Base-by-base conservation (phyloP, 768 basidiomycete genomes). In the Leccinum longicurvipes region DNA sequence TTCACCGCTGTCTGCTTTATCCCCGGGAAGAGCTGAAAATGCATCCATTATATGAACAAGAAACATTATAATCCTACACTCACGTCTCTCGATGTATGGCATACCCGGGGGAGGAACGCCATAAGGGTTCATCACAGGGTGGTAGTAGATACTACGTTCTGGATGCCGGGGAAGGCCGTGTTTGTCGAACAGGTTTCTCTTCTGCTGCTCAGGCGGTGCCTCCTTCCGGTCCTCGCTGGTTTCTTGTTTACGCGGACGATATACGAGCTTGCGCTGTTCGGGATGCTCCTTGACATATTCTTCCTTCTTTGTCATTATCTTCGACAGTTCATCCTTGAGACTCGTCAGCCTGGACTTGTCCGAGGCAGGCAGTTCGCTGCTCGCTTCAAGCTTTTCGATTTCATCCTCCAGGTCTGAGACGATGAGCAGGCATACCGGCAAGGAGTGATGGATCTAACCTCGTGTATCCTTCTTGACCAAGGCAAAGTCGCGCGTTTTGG, bases 71-170 rank as follows among this genome's bases (percentile, higher is more conserved):
- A 56, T 49, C 23, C 31, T n/a, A 32, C 5, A 77, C 89, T 73
- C 63, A 95, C 94, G 82, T 74, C 87, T 74, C 69, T 98, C 92
- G 55, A 82, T 75, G 71, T 97, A 98, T n/a, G 91, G 93, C 93
- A 97, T 92, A 7, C 96, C 96, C 12, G 95, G 96, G 41, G 95
- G 95, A 19, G 95, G 85, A 17, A 93, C 90, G 27, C 94, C 95
- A 67, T 79, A 94, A 23, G 93, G 93, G 68, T 98, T 98, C 83
- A 95, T 86, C 41, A 93, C 82, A 27, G 90, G 82, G 64, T 98
- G 90, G 74, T 93, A 98, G 70, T 96, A 98, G 32, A 95, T 77
- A 72, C 90, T 93, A 61, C 91, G 79, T 66, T 91, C 92, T n/a
- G 94, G 94, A 74, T 93, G 91, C 52, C 87, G 79, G 59, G 93